phyloP scores from a whole-genome alignment of 2,329 filamentous ascomycete genomes.

The Fusarium vanettenii region DNA sequence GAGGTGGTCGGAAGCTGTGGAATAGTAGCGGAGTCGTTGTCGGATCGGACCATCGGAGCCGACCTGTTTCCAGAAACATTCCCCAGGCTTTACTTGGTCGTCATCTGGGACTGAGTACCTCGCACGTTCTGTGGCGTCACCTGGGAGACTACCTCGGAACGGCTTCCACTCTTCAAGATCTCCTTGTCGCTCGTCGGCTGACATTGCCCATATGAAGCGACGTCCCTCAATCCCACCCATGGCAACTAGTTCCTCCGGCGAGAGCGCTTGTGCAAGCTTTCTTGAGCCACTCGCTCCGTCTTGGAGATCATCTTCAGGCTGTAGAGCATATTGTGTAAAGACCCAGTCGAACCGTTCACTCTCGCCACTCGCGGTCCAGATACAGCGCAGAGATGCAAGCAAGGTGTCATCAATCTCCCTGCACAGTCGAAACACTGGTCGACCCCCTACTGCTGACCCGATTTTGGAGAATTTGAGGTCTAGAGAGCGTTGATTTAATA shows the following conservation, averaged over 20 bases:
- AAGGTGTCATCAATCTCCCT: neutral
- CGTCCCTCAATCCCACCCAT: neutral
- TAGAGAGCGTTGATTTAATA: neutral
- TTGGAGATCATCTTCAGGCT: neutral
- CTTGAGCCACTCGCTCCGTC: neutral
- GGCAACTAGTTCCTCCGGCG: neutral
- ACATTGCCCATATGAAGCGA: neutral
- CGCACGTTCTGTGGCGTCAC: neutral
- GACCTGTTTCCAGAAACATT: neutral
- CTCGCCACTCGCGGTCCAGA: neutral
- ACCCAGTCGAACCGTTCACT: slow-evolving; percentile 6
- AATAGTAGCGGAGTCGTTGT: neutral
- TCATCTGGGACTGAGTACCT: neutral
- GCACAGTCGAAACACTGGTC: neutral
- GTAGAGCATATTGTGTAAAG: neutral
- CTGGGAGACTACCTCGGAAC: neutral
- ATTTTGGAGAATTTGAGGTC: neutral
- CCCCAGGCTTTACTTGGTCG: neutral
- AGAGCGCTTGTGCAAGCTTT: neutral
- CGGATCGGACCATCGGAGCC: slow-evolving; percentile 15
- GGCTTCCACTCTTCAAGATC: neutral
- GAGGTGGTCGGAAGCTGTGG: neutral
- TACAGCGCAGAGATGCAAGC: neutral
- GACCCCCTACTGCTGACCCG: neutral
- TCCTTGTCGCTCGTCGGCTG: neutral